Percentiles rank a stretch among this genome's conserved stretches.
Conservation (phyloP, 352 stramenopile genomes). For the Phytopythium ostracodes region DNA sequence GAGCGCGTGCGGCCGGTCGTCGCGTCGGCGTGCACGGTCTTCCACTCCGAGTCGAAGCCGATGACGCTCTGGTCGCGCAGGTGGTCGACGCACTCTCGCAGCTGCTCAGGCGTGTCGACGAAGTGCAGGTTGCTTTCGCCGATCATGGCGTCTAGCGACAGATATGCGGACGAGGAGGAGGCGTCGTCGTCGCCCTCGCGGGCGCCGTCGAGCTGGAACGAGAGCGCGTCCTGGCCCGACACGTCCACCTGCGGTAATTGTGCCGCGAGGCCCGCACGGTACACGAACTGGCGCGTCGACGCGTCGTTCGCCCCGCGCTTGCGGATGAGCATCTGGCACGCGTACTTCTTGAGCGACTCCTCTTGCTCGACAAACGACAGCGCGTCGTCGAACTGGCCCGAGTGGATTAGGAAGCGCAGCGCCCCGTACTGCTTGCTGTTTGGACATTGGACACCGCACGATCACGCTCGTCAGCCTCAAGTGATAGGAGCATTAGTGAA, state of each 20-base stretch:
- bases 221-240: conserved; percentile 8
- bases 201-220: conserved; percentile 13
- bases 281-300: conserved; percentile 55
- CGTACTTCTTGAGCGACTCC: conserved; percentile 34
- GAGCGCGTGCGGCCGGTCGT: conserved; percentile 9
- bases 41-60: conserved; percentile 83
- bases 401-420: conserved; percentile 61
- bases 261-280: conserved; percentile 24
- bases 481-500: background rate
- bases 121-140: conserved; percentile 49
- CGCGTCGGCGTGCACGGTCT: conserved; percentile 32
- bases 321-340: conserved; percentile 51
- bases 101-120: conserved; percentile 36
- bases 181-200: conserved; percentile 34
- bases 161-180: conserved; percentile 21
- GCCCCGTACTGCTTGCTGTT: conserved; percentile 36
- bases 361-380: conserved; percentile 30
- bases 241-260: conserved; percentile 51
- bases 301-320: conserved; percentile 31
- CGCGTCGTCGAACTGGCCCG: conserved; percentile 53
- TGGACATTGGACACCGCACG: no score
- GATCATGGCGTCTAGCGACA: conserved; percentile 43
- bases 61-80: conserved; percentile 40
- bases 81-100: conserved; percentile 35
- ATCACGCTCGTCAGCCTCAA: no score